Base-by-base conservation (phyloP, 306 rosid species). In the Astragalus membranaceus region DNA sequence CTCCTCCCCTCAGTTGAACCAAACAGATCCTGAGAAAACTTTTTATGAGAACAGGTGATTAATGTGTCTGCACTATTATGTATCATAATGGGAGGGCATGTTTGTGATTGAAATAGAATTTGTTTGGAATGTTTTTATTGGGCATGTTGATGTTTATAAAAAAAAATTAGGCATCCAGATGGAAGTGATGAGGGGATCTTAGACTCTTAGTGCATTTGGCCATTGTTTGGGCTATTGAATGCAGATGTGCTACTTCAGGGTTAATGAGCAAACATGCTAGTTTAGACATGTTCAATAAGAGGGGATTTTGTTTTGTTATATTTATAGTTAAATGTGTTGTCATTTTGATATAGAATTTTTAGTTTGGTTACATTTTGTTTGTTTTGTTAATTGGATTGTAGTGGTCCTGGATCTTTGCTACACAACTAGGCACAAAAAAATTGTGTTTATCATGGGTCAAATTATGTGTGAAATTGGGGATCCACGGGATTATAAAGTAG, bases 371-470 rank as follows among this genome's bases (percentile, higher is more conserved):
- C 61, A n/a, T 20, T 48, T 50, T 57, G 23, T 51, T 64, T 41
- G 49, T 13, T 48, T 42, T 57, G 23, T 51, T 64, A 20, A 43
- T 13, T 69, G 49, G 33, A 17, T 54, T 67, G 6, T 26, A 35
- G 9, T 60, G 75, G 61, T 67, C 49, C 65, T 42, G 23, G 70
- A 36, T 48, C 41, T 32, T 32, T 55, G 75, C 52, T 15, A 26
- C 32, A 4, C 35, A 56, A 6, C 37, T 44, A 20, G 26, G 20
- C 37, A 50, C 48, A 57, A 13, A 15, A 10, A 23, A 15, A 48
- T 51, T 5, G 9, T 17, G 69, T n/a, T 41, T 66, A 6, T 13
- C 43, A 47, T 30, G 47, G 60, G 47, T 39, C 47, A 15, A 67
- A 57, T n/a, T 15, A 10, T 11, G 61, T 12, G 13, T 7, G 68